A percentile compares a stretch with the other conserved stretches of the same genome.
These are phyloP conservation scores for Fusarium udum DNA, from an alignment of 2,329 filamentous ascomycete genomes.

Conservation along the genomic window DNA sequence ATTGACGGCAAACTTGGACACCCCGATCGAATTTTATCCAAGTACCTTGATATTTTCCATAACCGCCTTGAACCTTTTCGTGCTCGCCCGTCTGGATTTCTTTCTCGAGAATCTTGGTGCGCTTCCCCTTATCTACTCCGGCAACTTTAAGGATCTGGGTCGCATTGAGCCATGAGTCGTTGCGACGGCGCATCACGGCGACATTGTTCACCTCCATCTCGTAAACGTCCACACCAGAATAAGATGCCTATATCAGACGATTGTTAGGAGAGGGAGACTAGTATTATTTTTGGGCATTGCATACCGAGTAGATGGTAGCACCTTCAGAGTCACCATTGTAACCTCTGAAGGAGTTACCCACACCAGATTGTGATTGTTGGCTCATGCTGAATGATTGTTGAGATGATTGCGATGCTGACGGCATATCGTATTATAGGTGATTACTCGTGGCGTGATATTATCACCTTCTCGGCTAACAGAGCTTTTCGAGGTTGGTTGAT, in stretches of 20 bases:
- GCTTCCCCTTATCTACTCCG: conserved; percentile 95
- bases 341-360: conserved; percentile 50
- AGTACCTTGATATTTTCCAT: conserved; percentile 98
- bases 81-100: conserved; percentile 96
- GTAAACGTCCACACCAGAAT: conserved; percentile 95
- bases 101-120: conserved; percentile 97
- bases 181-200: conserved; percentile 93
- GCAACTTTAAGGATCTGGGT: conserved; percentile 98
- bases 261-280: conserved; percentile 29
- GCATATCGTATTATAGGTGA: conserved; percentile 41
- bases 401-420: conserved; percentile 61
- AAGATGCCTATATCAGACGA: conserved; percentile 70
- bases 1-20: conserved; percentile 86
- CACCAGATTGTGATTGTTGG: conserved; percentile 59
- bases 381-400: conserved; percentile 68
- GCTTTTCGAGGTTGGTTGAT: background rate
- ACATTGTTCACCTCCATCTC: conserved; percentile 97
- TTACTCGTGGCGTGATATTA: background rate
- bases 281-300: conserved; percentile 32
- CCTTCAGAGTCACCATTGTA: conserved; percentile 52
- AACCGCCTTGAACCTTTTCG: conserved; percentile 98
- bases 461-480: background rate
- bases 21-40: conserved; percentile 97
- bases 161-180: conserved; percentile 96
- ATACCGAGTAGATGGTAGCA: conserved; percentile 71